Evolutionary conservation across 805 yeast species (phyloP).

Genomic region (Saccharomycopsis oosterbeekiorum): DNA sequence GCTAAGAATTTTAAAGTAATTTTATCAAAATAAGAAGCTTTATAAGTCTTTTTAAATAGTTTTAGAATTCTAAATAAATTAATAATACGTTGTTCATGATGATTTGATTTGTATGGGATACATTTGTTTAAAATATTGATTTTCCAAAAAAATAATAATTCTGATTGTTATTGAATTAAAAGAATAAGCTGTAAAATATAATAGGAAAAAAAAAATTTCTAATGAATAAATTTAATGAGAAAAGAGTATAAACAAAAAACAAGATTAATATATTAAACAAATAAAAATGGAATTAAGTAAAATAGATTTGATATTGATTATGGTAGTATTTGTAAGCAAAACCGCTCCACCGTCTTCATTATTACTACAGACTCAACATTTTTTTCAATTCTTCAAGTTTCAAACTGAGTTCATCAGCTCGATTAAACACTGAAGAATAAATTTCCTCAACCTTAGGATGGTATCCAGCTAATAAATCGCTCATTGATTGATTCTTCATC

Average conservation of each 20-base stretch:
- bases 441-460: conserved; percentile 17
- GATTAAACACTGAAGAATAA: conserved; percentile 13
- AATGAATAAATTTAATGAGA: too few relatives aligned
- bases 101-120: neutral
- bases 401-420: conserved; percentile 13
- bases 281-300: neutral
- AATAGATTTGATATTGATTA: neutral
- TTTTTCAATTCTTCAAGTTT: conserved; percentile 15
- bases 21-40: conserved; percentile 23
- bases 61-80: neutral
- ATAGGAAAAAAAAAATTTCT: neutral
- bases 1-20: conserved; percentile 59
- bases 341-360: neutral
- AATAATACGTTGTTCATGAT: neutral
- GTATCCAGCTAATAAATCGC: conserved; percentile 13
- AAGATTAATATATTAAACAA: neutral
- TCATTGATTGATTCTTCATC: conserved; percentile 11
- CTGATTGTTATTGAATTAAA: neutral
- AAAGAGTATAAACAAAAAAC: neutral
- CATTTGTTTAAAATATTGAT: neutral
- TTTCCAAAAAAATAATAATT: neutral
- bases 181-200: neutral
- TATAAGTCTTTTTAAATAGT: neutral
- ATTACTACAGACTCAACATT: neutral
- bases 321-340: neutral